Evolutionary conservation across 495 filamentous ascomycete genomes (phyloP).

Genomic region (Hypoxylon rickii): DNA sequence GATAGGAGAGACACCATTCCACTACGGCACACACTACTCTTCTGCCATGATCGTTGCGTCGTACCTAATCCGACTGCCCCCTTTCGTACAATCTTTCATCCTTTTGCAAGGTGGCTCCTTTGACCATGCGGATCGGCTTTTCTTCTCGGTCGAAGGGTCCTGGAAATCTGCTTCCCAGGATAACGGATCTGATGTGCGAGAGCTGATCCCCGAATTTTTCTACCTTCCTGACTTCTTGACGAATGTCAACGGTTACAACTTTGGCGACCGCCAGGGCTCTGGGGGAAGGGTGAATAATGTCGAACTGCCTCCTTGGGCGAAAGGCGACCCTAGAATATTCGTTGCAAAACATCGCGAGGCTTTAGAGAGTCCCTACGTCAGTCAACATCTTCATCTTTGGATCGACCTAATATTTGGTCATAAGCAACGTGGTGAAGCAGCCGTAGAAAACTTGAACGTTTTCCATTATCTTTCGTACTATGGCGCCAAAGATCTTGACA

Average conservation of each 20-base stretch:
- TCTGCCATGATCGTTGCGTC: slow-evolving; percentile 98
- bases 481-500: slow-evolving; percentile 89
- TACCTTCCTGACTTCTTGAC: slow-evolving; percentile 91
- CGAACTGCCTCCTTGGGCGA: slow-evolving; percentile 90
- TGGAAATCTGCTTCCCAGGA: slow-evolving; percentile 89
- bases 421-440: slow-evolving; percentile 93
- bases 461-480: slow-evolving; percentile 96
- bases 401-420: slow-evolving; percentile 94
- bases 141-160: slow-evolving; percentile 88
- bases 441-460: slow-evolving; percentile 88
- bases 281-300: slow-evolving; percentile 82
- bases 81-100: slow-evolving; percentile 95
- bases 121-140: slow-evolving; percentile 92
- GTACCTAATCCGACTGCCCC: slow-evolving; percentile 91
- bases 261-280: slow-evolving; percentile 80
- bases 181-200: slow-evolving; percentile 91
- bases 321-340: slow-evolving; percentile 94
- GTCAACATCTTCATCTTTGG: slow-evolving; percentile 87
- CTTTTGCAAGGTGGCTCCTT: slow-evolving; percentile 96
- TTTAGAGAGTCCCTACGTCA: slow-evolving; percentile 92
- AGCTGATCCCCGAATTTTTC: slow-evolving; percentile 95
- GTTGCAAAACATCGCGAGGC: slow-evolving; percentile 93
- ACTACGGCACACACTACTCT: slow-evolving; percentile 98
- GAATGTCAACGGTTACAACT: slow-evolving; percentile 92
- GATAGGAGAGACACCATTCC: slow-evolving; percentile 89